A percentile compares a stretch with the other conserved stretches of the same genome.
Evolutionary conservation across 2,329 filamentous ascomycete genomes (phyloP).

Genomic region (Coniochaeta ligniaria): DNA sequence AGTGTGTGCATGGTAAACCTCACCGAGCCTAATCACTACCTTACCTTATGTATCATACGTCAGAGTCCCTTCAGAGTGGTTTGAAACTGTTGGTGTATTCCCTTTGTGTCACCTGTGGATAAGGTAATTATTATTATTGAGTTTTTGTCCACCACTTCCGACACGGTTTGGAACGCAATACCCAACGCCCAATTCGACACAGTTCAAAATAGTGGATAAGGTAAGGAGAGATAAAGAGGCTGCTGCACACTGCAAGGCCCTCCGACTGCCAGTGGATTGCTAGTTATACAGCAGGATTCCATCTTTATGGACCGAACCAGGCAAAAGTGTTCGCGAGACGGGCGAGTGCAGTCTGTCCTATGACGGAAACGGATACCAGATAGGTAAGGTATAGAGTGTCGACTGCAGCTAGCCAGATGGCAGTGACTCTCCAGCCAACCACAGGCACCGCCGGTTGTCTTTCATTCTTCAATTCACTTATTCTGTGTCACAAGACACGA

Average conservation of each 20-base stretch:
- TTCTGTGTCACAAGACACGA: not conserved
- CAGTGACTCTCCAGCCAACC: not conserved
- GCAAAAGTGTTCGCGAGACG: not conserved
- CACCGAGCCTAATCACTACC: not conserved
- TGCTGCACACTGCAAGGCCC: not conserved
- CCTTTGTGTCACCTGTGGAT: not conserved
- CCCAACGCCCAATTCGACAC: too few species aligned
- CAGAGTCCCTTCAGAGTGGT: not conserved
- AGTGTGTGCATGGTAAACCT: not conserved
- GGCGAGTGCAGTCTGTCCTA: not conserved
- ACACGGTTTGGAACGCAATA: too few species aligned
- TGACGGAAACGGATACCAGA: not conserved
- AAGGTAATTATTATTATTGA: too few species aligned
- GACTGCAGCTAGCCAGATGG: not conserved
- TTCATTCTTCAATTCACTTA: not conserved
- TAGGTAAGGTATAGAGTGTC: not conserved
- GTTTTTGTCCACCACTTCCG: too few species aligned
- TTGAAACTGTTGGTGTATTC: not conserved
- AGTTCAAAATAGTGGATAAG: too few species aligned
- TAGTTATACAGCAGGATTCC: not conserved
- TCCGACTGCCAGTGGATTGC: not conserved
- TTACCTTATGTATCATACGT: not conserved
- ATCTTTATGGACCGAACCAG: not conserved
- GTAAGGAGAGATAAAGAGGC: too few species aligned
- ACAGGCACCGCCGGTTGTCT: not conserved